Base-by-base conservation (phyloP, 2,329 filamentous ascomycete species). In the Venturia pyrina region DNA sequence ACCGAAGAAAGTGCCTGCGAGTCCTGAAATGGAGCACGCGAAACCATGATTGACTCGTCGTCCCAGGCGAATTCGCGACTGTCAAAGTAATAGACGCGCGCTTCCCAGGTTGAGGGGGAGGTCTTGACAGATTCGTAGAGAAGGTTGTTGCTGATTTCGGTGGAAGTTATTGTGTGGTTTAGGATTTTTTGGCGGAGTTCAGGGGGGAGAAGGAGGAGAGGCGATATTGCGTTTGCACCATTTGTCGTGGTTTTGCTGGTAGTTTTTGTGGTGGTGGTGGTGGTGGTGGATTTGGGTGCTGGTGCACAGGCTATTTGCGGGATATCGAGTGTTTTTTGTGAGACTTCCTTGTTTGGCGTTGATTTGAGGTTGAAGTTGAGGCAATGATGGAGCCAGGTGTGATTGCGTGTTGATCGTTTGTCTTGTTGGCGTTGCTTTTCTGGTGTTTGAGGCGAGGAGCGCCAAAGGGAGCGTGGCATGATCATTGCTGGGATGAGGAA, bases 401-500 rank as follows among this genome's bases (percentile, higher is more conserved):
- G 53, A n/a, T n/a, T 34, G 28, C 53, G 6, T 37, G 28, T 34
- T 5, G 13, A 37, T n/a, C 11, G n/a, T 10, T 28, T 57, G 53
- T 37, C 15, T 37, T n/a, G 4, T 21, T 50, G 46, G 5, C 24
- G 24, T 24, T 28, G 7, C 5, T 28, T 24, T 21, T 17, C 11
- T 15, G 41, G 41, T 43, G 48, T 32, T 5, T 32, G 24, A 53
- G 6, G 48, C 48, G 48, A 28, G 7, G 53, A 34, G 32, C 32
- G 53, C 53, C 53, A 59, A 24, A 32, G 53, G 19, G 19, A 40
- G 53, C 53, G 32, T 37, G 28, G 53, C 15, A 59, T 37, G 53
- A 59, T 59, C 53, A 59, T 59, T 3, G 53, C 53, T 34, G 32
- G 53, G 53, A 34, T 59, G 11, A 44, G 69, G 72, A 8, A 28